These are phyloP conservation scores for Calonectria pseudoturangicola DNA, from an alignment of 2,329 filamentous ascomycete genomes.

Conservation along the genomic window DNA sequence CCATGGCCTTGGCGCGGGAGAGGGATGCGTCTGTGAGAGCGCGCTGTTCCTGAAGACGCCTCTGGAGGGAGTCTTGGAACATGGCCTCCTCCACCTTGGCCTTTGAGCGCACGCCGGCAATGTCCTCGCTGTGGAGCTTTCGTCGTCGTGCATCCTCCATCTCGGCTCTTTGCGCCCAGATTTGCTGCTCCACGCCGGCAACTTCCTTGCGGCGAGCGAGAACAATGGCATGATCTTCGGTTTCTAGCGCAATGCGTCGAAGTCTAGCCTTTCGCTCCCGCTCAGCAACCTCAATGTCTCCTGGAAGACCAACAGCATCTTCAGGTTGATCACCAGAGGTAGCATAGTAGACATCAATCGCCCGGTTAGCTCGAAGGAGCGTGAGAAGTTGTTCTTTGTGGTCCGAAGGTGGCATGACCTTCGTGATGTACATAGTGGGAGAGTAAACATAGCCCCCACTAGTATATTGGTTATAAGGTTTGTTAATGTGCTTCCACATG, in stretches of 20 bases:
- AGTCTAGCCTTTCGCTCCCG: conserved; percentile 69
- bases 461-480: conserved; percentile 73
- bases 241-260: conserved; percentile 66
- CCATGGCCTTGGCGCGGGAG: conserved; percentile 65
- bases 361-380: conserved; percentile 71
- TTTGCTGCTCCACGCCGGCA: conserved; percentile 70
- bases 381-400: conserved; percentile 64
- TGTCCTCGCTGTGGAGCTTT: conserved; percentile 67
- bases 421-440: conserved; percentile 76
- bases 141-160: conserved; percentile 71
- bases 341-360: conserved; percentile 72
- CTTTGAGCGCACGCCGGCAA: conserved; percentile 65
- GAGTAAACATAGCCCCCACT: conserved; percentile 76
- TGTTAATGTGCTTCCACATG: conserved; percentile 79
- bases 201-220: conserved; percentile 71
- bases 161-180: conserved; percentile 68
- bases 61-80: conserved; percentile 56
- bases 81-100: conserved; percentile 68
- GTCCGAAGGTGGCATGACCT: conserved; percentile 65
- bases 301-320: conserved; percentile 71
- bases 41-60: conserved; percentile 67
- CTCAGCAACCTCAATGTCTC: conserved; percentile 69
- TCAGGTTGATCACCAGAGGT: conserved; percentile 72
- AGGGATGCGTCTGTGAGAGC: conserved; percentile 67
- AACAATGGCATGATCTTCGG: conserved; percentile 68